Evolutionary conservation across 192 early-diverging fungal species (phyloP).

Genomic region (Globomyces pollinis-pini): DNA sequence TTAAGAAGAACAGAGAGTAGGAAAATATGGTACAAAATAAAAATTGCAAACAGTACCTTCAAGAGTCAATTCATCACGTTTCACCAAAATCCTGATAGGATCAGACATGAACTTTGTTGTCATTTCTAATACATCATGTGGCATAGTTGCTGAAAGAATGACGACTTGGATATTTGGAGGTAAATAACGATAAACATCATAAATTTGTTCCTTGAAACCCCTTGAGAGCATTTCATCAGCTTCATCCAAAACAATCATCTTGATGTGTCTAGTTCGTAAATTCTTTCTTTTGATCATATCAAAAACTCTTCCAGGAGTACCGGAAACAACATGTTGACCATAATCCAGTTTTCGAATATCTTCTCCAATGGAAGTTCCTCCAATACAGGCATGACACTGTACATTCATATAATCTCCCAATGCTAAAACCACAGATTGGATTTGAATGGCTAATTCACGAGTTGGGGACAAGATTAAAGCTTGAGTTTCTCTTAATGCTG

Average conservation of each 20-base stretch:
- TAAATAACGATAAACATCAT: slow-evolving; percentile 83
- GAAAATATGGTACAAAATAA: too few relatives aligned
- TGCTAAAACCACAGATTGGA: slow-evolving; percentile 84
- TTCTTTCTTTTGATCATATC: slow-evolving; percentile 91
- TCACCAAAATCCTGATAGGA: slow-evolving; percentile 89
- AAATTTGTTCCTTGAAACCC: slow-evolving; percentile 98
- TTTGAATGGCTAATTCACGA: slow-evolving; percentile 93
- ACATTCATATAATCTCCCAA: slow-evolving; percentile 97
- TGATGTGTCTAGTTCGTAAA: slow-evolving; percentile 74
- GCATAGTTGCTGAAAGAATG: slow-evolving; percentile 83
- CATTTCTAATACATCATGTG: slow-evolving; percentile 92
- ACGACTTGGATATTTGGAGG: slow-evolving; percentile 91
- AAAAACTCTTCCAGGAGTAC: slow-evolving; percentile 92
- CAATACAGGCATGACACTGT: slow-evolving; percentile 91
- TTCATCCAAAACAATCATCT: slow-evolving; percentile 95
- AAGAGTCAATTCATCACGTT: slow-evolving; percentile 97
- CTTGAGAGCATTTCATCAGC: slow-evolving; percentile 90
- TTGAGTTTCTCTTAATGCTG: slow-evolving; percentile 79
- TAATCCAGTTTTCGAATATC: slow-evolving; percentile 88
- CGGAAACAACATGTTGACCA: slow-evolving; percentile 88
- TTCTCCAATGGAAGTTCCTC: slow-evolving; percentile 86
- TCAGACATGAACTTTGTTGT: slow-evolving; percentile 97
- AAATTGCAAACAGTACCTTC: too few relatives aligned
- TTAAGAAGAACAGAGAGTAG: too few relatives aligned
- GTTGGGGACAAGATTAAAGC: slow-evolving; percentile 91